Percentiles rank a stretch among this genome's conserved stretches.
phyloP scores from a whole-genome alignment of 768 basidiomycete species.

The Brasilioporus rufonigricans region DNA sequence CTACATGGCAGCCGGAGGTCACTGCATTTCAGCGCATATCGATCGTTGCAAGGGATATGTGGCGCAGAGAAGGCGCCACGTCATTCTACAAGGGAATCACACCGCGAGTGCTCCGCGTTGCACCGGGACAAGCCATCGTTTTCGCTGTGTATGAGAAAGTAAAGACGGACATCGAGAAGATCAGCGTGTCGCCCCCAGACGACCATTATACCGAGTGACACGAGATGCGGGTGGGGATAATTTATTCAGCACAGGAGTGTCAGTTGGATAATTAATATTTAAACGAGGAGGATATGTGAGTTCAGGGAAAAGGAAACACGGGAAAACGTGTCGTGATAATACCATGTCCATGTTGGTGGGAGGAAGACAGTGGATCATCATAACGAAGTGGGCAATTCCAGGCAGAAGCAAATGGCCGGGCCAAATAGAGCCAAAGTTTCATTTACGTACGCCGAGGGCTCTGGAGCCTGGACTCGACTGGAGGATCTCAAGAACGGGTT shows the following conservation, averaged over 20 bases:
- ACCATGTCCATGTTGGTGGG: too few species aligned
- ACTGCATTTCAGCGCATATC: conserved; percentile 78
- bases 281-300: not conserved
- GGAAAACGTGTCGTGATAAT: too few species aligned
- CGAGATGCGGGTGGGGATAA: not conserved
- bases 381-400: too few species aligned
- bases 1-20: conserved; percentile 68
- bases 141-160: conserved; percentile 97
- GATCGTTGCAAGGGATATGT: conserved; percentile 89
- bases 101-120: conserved; percentile 91
- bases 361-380: too few species aligned
- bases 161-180: conserved; percentile 66
- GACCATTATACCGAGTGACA: conserved; percentile 75
- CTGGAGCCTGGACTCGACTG: too few species aligned
- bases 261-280: too few species aligned
- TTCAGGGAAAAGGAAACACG: too few species aligned
- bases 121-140: conserved; percentile 95
- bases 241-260: not conserved
- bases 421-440: too few species aligned
- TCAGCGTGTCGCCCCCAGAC: conserved; percentile 51
- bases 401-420: too few species aligned
- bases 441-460: too few species aligned
- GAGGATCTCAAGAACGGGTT: too few species aligned
- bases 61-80: conserved; percentile 78
- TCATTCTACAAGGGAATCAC: conserved; percentile 99